Percentiles rank a stretch among this genome's conserved stretches.
Conservation (phyloP, 164 flowering plant genomes). For the Chloranthus sessilifolius region DNA sequence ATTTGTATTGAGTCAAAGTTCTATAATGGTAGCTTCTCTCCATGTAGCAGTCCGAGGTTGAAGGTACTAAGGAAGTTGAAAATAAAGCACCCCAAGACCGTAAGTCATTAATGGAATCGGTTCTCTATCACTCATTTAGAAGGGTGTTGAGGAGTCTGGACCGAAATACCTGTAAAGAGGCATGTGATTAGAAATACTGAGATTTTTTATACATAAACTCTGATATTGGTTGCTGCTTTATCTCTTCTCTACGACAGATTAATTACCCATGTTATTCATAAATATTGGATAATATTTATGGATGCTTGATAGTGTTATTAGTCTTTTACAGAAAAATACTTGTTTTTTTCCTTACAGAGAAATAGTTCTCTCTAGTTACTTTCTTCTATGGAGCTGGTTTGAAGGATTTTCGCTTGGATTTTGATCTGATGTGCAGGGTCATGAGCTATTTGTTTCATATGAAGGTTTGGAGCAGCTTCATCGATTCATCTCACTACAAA, state of each 20-base stretch:
- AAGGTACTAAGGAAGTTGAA: constrained; percentile 37
- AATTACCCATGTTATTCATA: too few species aligned
- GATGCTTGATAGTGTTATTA: too few species aligned
- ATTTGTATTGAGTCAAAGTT: constrained; percentile 87
- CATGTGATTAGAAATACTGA: constrained; percentile 28
- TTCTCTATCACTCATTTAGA: constrained; percentile 39
- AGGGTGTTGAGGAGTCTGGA: constrained; percentile 47
- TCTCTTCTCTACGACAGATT: too few species aligned
- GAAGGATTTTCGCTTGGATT: not conserved
- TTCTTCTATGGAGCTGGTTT: not conserved
- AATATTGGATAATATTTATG: too few species aligned
- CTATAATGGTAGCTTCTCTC: constrained; percentile 64
- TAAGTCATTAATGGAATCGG: constrained; percentile 42
- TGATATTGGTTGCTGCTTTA: too few species aligned
- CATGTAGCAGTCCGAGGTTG: constrained; percentile 68
- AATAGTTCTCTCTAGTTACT: not conserved
- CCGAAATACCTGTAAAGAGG: constrained; percentile 70
- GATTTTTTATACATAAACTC: too few species aligned
- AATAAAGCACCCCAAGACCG: constrained; percentile 31
- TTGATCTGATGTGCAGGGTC: constrained; percentile 43
- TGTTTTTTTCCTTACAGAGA: too few species aligned
- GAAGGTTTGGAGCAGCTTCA: constrained; percentile 98
- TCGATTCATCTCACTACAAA: too few species aligned
- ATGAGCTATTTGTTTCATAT: constrained; percentile 96
- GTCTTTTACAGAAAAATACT: too few species aligned